phyloP scores from a whole-genome alignment of 805 yeast genomes.

The Hanseniaspora vineae region DNA sequence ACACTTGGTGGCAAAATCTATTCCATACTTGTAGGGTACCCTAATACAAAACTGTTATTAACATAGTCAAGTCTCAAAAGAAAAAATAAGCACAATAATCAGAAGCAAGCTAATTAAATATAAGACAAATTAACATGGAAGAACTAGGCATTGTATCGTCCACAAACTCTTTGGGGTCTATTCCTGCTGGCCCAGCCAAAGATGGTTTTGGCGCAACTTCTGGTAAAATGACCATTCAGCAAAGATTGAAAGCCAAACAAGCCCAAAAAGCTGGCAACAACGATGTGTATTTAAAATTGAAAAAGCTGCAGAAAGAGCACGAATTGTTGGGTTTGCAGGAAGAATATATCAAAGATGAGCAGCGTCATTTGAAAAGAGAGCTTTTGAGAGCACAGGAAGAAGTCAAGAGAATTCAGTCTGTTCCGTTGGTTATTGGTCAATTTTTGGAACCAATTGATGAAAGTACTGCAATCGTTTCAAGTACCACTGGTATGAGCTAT shows the following conservation, averaged over 20 bases:
- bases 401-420: slow-evolving; percentile 93
- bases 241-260: slow-evolving; percentile 19
- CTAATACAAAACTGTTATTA: no score
- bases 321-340: slow-evolving; percentile 81
- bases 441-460: slow-evolving; percentile 96
- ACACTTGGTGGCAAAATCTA: no score
- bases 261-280: slow-evolving; percentile 23
- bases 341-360: slow-evolving; percentile 95
- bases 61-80: neutral
- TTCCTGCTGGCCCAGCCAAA: neutral
- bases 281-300: slow-evolving; percentile 74
- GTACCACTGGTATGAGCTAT: slow-evolving; percentile 95
- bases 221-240: slow-evolving; percentile 21
- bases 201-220: neutral
- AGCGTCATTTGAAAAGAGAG: slow-evolving; percentile 90
- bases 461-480: slow-evolving; percentile 89
- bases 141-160: slow-evolving; percentile 41
- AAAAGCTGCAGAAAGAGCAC: slow-evolving; percentile 81
- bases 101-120: neutral
- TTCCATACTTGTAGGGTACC: no score
- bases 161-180: neutral
- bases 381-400: slow-evolving; percentile 95
- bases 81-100: neutral
- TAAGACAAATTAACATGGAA: slow-evolving; percentile 33
- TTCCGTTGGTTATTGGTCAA: slow-evolving; percentile 96